A percentile compares a stretch with the other conserved stretches of the same genome.
These are phyloP conservation scores for Backusella liffmaniae DNA, from an alignment of 192 early-diverging fungal genomes.

Conservation along the genomic window DNA sequence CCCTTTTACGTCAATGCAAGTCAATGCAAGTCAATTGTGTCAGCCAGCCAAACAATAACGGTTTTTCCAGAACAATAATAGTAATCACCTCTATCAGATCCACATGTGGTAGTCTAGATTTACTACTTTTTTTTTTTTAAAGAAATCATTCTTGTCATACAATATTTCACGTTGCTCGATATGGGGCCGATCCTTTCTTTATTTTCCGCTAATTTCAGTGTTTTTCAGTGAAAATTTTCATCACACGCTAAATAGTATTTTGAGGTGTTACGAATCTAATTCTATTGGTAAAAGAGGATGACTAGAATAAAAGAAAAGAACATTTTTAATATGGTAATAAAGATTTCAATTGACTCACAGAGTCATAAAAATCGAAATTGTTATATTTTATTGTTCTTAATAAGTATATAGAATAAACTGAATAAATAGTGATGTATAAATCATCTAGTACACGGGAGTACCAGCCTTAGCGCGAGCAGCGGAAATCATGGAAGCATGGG, in stretches of 20 bases:
- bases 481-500: constrained; percentile 58
- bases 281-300: neutral
- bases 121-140: too few relatives aligned
- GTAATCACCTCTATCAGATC: too few relatives aligned
- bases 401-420: neutral
- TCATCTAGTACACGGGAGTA: neutral
- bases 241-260: neutral
- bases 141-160: neutral
- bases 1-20: too few relatives aligned
- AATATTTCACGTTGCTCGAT: neutral
- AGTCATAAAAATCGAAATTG: neutral
- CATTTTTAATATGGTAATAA: neutral
- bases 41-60: too few relatives aligned
- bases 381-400: neutral
- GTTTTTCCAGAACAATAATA: too few relatives aligned
- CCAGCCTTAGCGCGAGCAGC: constrained; percentile 30
- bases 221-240: neutral
- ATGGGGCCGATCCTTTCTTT: neutral
- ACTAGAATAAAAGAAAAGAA: too few relatives aligned
- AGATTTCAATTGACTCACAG: neutral
- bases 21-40: too few relatives aligned
- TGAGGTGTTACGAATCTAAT: neutral
- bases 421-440: neutral
- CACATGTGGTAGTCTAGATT: too few relatives aligned
- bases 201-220: neutral